A percentile compares a stretch with the other conserved stretches of the same genome.
These are phyloP conservation scores for Phytophthora pini DNA, from an alignment of 352 stramenopile genomes.

Conservation along the genomic window DNA sequence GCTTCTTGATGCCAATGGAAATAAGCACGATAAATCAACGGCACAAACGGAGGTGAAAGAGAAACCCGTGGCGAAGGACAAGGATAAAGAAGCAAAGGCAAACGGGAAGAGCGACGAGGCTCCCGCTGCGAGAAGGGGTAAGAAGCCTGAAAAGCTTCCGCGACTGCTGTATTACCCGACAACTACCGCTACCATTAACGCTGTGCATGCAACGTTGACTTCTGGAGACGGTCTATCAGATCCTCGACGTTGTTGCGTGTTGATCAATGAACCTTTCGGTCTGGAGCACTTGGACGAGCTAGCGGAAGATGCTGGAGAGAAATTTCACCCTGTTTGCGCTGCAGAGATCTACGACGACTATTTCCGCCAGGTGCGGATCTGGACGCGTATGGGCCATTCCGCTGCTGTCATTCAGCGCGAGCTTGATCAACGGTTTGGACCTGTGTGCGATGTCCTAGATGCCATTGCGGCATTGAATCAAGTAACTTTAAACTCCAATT, in stretches of 20 bases:
- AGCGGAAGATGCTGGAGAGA: slow-evolving; percentile 51
- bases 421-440: slow-evolving; percentile 58
- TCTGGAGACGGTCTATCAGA: slow-evolving; percentile 48
- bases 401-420: slow-evolving; percentile 57
- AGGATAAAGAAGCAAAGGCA: slow-evolving; percentile 7
- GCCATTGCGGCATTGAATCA: slow-evolving; percentile 42
- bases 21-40: not conserved
- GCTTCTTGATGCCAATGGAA: not conserved
- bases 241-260: slow-evolving; percentile 58
- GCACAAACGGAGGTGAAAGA: slow-evolving; percentile 6
- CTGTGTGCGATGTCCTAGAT: slow-evolving; percentile 46
- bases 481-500: slow-evolving; percentile 1
- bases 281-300: slow-evolving; percentile 67
- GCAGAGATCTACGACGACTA: slow-evolving; percentile 78
- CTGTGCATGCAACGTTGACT: slow-evolving; percentile 58
- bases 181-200: slow-evolving; percentile 69
- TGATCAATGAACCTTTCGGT: slow-evolving; percentile 69
- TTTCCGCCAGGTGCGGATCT: slow-evolving; percentile 75
- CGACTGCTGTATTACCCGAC: slow-evolving; percentile 69
- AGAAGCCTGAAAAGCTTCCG: slow-evolving; percentile 53
- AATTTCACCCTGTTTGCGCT: slow-evolving; percentile 69
- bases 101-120: slow-evolving; percentile 18
- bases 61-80: slow-evolving; percentile 6
- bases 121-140: slow-evolving; percentile 34
- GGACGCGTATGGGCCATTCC: slow-evolving; percentile 72